phyloP scores from a whole-genome alignment of 2,329 filamentous ascomycete species.

The Botrytis aclada region DNA sequence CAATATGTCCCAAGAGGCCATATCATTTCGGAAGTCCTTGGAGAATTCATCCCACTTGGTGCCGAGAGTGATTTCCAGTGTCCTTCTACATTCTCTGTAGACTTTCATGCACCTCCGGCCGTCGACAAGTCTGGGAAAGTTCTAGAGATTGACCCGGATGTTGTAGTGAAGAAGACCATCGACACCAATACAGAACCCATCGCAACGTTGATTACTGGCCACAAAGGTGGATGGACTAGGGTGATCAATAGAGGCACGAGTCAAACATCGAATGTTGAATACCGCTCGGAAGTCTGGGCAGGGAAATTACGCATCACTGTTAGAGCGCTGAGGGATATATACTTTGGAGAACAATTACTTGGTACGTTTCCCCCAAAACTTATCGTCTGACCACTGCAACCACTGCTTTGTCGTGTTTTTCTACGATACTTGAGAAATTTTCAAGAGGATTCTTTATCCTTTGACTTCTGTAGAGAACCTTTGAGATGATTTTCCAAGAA shows the following conservation, averaged over 20 bases:
- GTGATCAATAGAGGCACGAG: constrained; percentile 4
- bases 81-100: neutral
- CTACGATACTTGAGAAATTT: neutral
- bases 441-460: neutral
- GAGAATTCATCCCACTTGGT: constrained; percentile 15
- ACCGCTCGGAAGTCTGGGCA: constrained; percentile 7
- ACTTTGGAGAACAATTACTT: constrained; percentile 16
- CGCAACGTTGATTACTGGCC: constrained; percentile 12
- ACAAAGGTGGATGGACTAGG: constrained; percentile 14
- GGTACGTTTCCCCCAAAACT: neutral
- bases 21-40: constrained; percentile 12
- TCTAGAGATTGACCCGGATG: neutral
- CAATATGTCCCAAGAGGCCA: neutral
- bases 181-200: constrained; percentile 4
- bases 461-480: neutral
- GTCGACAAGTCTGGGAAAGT: neutral
- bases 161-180: neutral
- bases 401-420: neutral
- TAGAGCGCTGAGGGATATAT: constrained; percentile 9
- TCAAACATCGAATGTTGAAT: neutral
- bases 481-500: neutral
- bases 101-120: constrained; percentile 8
- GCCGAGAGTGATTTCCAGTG: neutral
- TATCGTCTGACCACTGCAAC: neutral
- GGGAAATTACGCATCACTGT: constrained; percentile 15